Percentiles rank a stretch among this genome's conserved stretches.
Conservation (phyloP, 2,329 filamentous ascomycete genomes). For the Rutstroemia sp. region DNA sequence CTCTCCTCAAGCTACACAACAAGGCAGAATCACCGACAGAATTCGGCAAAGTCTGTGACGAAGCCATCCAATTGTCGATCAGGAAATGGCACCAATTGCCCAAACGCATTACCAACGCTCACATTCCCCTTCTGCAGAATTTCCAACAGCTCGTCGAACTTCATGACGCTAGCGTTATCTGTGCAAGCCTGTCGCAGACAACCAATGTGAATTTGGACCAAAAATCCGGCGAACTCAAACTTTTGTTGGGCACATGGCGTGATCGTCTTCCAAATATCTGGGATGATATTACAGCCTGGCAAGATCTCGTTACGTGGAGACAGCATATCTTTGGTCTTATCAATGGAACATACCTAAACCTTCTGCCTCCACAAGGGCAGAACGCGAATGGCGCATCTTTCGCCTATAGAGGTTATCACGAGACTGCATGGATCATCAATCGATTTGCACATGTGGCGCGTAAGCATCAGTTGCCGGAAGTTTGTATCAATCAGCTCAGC, state of each 20-base stretch:
- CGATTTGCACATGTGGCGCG: conserved; percentile 94
- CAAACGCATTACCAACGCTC: conserved; percentile 83
- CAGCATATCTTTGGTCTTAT: conserved; percentile 98
- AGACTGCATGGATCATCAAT: conserved; percentile 99
- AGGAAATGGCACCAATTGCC: conserved; percentile 99
- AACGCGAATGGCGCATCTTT: conserved; percentile 87
- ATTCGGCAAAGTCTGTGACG: conserved; percentile 86
- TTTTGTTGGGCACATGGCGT: conserved; percentile 89
- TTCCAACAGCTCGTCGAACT: conserved; percentile 97
- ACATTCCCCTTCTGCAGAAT: conserved; percentile 90
- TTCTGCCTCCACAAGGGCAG: conserved; percentile 72
- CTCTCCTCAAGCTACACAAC: conserved; percentile 85
- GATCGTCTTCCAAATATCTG: conserved; percentile 94
- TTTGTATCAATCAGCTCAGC: conserved; percentile 94
- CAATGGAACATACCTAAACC: conserved; percentile 82
- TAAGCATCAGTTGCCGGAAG: conserved; percentile 93
- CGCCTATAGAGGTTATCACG: conserved; percentile 94
- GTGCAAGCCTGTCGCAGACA: conserved; percentile 79
- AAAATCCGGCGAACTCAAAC: conserved; percentile 92
- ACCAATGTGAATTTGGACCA: conserved; percentile 79
- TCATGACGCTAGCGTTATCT: conserved; percentile 96
- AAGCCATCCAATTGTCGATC: conserved; percentile 94
- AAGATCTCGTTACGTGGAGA: conserved; percentile 98
- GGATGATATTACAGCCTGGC: conserved; percentile 99
- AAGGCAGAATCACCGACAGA: conserved; percentile 75